These are phyloP conservation scores for Durio zibethinus DNA, from an alignment of 345 rosid genomes.

Conservation along the genomic window DNA sequence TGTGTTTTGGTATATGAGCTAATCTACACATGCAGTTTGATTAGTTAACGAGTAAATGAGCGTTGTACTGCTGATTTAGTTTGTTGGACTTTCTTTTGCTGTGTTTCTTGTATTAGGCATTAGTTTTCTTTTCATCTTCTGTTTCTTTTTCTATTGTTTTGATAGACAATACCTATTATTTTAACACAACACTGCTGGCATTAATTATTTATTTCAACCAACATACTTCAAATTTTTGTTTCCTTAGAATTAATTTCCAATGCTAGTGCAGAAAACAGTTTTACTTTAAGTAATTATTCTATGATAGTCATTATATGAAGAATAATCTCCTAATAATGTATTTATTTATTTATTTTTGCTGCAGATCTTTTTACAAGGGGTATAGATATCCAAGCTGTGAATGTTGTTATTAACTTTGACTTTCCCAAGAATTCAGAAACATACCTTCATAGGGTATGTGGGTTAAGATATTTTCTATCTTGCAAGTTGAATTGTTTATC, in stretches of 20 bases:
- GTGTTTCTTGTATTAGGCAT: background rate
- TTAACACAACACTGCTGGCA: background rate
- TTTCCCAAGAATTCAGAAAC: constrained; percentile 97
- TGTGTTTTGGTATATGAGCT: background rate
- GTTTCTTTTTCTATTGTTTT: background rate
- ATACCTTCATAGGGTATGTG: constrained; percentile 94
- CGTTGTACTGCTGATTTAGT: background rate
- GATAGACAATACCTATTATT: background rate
- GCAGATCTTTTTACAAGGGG: constrained; percentile 99
- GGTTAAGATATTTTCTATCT: background rate
- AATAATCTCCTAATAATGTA: constrained; percentile 17
- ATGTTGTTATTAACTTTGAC: constrained; percentile 96
- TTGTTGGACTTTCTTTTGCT: background rate
- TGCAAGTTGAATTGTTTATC: background rate
- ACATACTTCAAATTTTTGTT: background rate
- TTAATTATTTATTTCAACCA: background rate
- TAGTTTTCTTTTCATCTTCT: background rate
- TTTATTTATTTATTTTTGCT: constrained; percentile 18
- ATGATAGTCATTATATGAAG: background rate
- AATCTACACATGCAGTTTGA: background rate
- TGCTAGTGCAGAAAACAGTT: background rate
- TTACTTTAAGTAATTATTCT: background rate
- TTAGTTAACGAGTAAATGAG: background rate
- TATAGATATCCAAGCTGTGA: constrained; percentile 99
- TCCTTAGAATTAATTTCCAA: background rate